These are phyloP conservation scores for Talaromyces borbonicus DNA, from an alignment of 495 filamentous ascomycete genomes.

Conservation along the genomic window DNA sequence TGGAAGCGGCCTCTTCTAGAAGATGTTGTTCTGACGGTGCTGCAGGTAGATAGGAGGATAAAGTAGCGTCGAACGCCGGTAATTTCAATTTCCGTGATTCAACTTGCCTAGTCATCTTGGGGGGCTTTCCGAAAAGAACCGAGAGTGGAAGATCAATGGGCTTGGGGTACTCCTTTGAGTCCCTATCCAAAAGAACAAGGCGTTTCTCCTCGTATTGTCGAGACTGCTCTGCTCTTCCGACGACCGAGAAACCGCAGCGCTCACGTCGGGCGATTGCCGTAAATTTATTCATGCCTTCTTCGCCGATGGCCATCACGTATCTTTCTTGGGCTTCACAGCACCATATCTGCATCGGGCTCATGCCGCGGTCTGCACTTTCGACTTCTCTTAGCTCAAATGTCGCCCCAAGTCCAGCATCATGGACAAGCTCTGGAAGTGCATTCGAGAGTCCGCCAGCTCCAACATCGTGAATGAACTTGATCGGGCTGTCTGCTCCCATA, in stretches of 20 bases:
- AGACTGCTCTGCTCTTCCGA: slow-evolving; percentile 61
- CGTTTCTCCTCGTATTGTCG: slow-evolving; percentile 52
- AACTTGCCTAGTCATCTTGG: slow-evolving; percentile 73
- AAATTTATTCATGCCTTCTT: slow-evolving; percentile 71
- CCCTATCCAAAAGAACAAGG: slow-evolving; percentile 72
- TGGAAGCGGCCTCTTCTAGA: slow-evolving; percentile 61
- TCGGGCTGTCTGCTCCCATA: slow-evolving; percentile 74
- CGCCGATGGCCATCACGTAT: slow-evolving; percentile 79
- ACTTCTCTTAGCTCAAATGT: slow-evolving; percentile 86
- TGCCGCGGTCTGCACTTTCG: slow-evolving; percentile 77
- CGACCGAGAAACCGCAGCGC: slow-evolving; percentile 88
- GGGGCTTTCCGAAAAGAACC: slow-evolving; percentile 82
- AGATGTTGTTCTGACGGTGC: slow-evolving; percentile 51
- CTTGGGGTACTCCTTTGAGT: slow-evolving; percentile 62
- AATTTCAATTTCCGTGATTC: slow-evolving; percentile 59
- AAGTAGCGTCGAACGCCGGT: slow-evolving; percentile 60
- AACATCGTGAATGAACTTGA: slow-evolving; percentile 94
- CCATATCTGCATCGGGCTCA: slow-evolving; percentile 96
- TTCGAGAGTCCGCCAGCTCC: slow-evolving; percentile 93
- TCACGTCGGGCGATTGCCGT: slow-evolving; percentile 75
- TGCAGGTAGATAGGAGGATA: slow-evolving; percentile 54
- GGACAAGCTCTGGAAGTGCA: slow-evolving; percentile 82
- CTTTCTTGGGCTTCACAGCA: slow-evolving; percentile 94
- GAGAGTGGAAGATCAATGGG: slow-evolving; percentile 90
- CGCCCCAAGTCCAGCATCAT: slow-evolving; percentile 81